phyloP scores from a whole-genome alignment of 192 early-diverging fungal species.

The Podila epicladia region DNA sequence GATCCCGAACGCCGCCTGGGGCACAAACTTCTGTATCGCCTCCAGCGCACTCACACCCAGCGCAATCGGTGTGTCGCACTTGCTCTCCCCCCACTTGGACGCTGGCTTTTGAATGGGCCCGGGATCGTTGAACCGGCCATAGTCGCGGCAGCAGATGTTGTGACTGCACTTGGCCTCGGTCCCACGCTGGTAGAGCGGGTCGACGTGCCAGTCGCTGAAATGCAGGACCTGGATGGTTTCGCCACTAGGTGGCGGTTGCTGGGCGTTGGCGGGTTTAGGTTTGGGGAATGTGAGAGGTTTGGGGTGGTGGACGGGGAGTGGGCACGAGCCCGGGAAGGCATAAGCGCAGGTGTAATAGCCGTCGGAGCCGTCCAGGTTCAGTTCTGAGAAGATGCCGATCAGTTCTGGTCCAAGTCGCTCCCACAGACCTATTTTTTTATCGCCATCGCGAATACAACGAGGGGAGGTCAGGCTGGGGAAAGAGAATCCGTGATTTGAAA shows the following conservation, averaged over 20 bases:
- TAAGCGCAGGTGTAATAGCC: conserved; percentile 50
- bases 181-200: conserved; percentile 55
- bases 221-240: conserved; percentile 58
- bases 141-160: conserved; percentile 62
- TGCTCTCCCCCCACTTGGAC: conserved; percentile 57
- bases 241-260: conserved; percentile 31
- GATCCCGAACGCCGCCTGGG: conserved; percentile 56
- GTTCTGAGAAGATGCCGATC: conserved; percentile 27
- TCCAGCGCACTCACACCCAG: conserved; percentile 56
- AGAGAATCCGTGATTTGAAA: too few relatives aligned
- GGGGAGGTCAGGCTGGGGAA: not conserved
- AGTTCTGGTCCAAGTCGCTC: conserved; percentile 31
- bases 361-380: conserved; percentile 35
- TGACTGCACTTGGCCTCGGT: conserved; percentile 60
- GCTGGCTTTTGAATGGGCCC: conserved; percentile 44
- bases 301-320: conserved; percentile 30
- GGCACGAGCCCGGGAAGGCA: conserved; percentile 39
- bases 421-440: conserved; percentile 16
- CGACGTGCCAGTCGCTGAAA: conserved; percentile 66
- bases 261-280: conserved; percentile 50
- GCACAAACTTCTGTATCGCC: conserved; percentile 48
- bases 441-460: too few relatives aligned
- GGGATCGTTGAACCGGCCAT: conserved; percentile 41
- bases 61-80: conserved; percentile 60
- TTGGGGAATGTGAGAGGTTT: conserved; percentile 53